Conservation (phyloP, 805 yeast species). For the Hanseniaspora guilliermondii region DNA sequence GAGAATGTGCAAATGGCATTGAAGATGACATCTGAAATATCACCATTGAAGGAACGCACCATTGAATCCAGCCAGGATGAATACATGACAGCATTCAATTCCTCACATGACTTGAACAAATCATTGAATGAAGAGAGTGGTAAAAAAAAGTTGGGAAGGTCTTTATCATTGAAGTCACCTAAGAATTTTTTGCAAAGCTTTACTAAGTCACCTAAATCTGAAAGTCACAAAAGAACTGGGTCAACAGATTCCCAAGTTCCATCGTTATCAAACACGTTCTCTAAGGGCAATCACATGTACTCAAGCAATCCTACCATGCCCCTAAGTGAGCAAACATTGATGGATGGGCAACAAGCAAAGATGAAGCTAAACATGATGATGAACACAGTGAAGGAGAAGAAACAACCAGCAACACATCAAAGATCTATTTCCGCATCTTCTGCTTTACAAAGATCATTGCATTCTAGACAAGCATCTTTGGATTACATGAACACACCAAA, state of each 20-base stretch:
- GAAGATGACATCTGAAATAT: slow-evolving; percentile 7
- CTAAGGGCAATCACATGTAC: not conserved
- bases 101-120: not conserved
- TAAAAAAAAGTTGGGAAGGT: slow-evolving; percentile 21
- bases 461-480: slow-evolving; percentile 9
- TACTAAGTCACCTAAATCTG: slow-evolving; percentile 3
- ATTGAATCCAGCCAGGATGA: not conserved
- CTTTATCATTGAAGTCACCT: slow-evolving; percentile 27
- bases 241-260: not conserved
- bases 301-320: slow-evolving; percentile 10
- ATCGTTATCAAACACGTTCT: not conserved
- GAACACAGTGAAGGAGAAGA: slow-evolving; percentile 4
- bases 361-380: slow-evolving; percentile 8
- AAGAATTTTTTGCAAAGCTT: slow-evolving; percentile 16
- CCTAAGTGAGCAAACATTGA: slow-evolving; percentile 12
- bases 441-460: slow-evolving; percentile 10
- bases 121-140: not conserved
- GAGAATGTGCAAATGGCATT: slow-evolving; percentile 6
- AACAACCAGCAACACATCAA: slow-evolving; percentile 3
- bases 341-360: slow-evolving; percentile 12
- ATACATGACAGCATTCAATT: slow-evolving; percentile 2
- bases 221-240: not conserved
- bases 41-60: not conserved
- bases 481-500: slow-evolving; percentile 7
- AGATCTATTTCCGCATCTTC: slow-evolving; percentile 5